These are phyloP conservation scores for Neostapfia colusana DNA, from an alignment of 176 grass and related monocot genomes.

Conservation along the genomic window DNA sequence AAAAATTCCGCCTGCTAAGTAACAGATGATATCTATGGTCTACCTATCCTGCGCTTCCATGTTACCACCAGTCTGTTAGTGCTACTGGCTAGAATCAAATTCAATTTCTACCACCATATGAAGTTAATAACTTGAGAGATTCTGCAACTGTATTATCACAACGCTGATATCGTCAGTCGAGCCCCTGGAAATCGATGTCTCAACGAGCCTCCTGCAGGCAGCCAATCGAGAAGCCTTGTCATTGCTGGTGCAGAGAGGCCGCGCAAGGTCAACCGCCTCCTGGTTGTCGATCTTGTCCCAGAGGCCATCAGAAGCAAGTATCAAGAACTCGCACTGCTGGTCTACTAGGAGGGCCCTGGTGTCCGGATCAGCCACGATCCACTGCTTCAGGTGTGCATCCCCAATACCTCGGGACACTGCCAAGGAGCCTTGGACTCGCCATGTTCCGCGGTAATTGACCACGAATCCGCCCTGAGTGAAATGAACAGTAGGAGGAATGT, in stretches of 20 bases:
- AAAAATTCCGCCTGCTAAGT: constrained; percentile 57
- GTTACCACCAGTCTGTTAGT: constrained; percentile 40
- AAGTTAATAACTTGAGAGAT: constrained; percentile 44
- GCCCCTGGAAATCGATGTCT: constrained; percentile 64
- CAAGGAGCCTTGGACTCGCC: constrained; percentile 89
- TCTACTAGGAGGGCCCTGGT: constrained; percentile 58
- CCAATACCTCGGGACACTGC: constrained; percentile 88
- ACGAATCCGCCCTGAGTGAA: constrained; percentile 92
- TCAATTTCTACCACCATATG: neutral
- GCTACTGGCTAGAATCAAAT: constrained; percentile 27
- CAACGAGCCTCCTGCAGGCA: constrained; percentile 74
- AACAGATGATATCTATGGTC: constrained; percentile 13
- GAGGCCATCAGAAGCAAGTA: constrained; percentile 89
- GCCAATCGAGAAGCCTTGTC: constrained; percentile 43
- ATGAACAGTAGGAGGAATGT: constrained; percentile 2
- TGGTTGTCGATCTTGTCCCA: constrained; percentile 97
- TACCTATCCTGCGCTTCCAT: constrained; percentile 1
- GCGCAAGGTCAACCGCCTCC: constrained; percentile 72
- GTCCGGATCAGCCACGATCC: constrained; percentile 84
- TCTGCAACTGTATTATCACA: constrained; percentile 75
- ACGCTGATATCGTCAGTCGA: constrained; percentile 84
- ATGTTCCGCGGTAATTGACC: constrained; percentile 77
- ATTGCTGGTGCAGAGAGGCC: constrained; percentile 45
- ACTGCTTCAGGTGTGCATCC: constrained; percentile 85
- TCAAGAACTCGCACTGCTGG: constrained; percentile 76